Evolutionary conservation across 139 green algal genomes (phyloP).

Genomic region (Zygnema cylindricum): DNA sequence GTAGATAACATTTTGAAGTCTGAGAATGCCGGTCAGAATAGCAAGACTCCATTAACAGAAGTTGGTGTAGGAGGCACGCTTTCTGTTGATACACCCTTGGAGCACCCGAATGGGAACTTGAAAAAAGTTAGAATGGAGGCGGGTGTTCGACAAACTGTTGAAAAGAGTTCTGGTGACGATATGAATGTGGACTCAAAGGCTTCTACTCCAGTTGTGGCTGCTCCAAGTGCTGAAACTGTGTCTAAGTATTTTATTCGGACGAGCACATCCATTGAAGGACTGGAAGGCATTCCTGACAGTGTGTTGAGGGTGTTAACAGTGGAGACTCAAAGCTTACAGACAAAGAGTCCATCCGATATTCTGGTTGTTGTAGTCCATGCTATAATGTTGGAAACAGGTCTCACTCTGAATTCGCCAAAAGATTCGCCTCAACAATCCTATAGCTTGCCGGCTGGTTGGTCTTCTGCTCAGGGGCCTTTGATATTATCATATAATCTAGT

Average conservation of each 20-base stretch:
- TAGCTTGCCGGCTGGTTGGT: neutral
- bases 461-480: neutral
- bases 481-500: neutral
- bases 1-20: neutral
- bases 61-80: neutral
- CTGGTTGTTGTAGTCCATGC: conserved; percentile 9
- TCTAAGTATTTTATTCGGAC: too few relatives aligned
- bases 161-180: neutral
- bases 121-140: neutral
- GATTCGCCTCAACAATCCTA: neutral
- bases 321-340: neutral
- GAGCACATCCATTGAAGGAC: neutral
- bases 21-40: too few relatives aligned
- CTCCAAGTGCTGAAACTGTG: too few relatives aligned
- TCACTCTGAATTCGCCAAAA: neutral
- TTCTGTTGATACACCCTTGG: neutral
- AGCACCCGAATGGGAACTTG: neutral
- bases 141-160: too few relatives aligned
- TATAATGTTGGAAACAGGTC: conserved; percentile 28
- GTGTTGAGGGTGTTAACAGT: neutral
- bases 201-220: too few relatives aligned
- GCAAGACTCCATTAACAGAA: neutral
- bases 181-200: neutral
- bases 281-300: neutral
- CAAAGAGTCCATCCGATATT: neutral